Evolutionary conservation across 257 asterid species (phyloP).

Genomic region (Nicotiana sylvestris): DNA sequence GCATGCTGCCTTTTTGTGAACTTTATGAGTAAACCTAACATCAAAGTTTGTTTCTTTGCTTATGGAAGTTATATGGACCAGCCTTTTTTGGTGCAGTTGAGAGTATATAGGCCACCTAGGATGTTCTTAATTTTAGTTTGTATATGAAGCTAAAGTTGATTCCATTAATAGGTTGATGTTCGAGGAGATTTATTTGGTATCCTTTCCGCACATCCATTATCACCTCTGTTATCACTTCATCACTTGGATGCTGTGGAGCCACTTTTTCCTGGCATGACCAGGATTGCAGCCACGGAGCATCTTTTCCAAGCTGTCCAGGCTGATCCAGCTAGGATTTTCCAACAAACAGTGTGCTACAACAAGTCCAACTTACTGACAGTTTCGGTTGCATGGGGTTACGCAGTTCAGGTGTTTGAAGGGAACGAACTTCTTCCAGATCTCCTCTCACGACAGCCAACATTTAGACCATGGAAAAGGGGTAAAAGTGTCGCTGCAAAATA

Average conservation of each 20-base stretch:
- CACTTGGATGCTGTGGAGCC: conserved; percentile 78
- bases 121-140: neutral
- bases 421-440: conserved; percentile 61
- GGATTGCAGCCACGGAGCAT: conserved; percentile 47
- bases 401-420: conserved; percentile 64
- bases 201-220: conserved; percentile 72
- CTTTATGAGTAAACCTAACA: neutral
- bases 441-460: conserved; percentile 50
- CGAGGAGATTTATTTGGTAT: conserved; percentile 73
- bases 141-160: neutral
- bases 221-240: conserved; percentile 65
- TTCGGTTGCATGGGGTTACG: conserved; percentile 82
- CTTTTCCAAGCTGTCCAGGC: conserved; percentile 50
- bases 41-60: neutral
- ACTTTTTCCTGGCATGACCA: conserved; percentile 63
- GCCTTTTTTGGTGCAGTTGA: neutral
- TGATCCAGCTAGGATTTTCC: conserved; percentile 63
- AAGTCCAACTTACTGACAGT: conserved; percentile 43
- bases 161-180: conserved; percentile 54
- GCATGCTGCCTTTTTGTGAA: neutral
- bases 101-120: neutral
- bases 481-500: conserved; percentile 36
- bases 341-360: conserved; percentile 81
- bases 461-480: conserved; percentile 78
- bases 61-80: neutral